Evolutionary conservation across 106 monocot species (phyloP).

Genomic region (Cymbidium sinense): DNA sequence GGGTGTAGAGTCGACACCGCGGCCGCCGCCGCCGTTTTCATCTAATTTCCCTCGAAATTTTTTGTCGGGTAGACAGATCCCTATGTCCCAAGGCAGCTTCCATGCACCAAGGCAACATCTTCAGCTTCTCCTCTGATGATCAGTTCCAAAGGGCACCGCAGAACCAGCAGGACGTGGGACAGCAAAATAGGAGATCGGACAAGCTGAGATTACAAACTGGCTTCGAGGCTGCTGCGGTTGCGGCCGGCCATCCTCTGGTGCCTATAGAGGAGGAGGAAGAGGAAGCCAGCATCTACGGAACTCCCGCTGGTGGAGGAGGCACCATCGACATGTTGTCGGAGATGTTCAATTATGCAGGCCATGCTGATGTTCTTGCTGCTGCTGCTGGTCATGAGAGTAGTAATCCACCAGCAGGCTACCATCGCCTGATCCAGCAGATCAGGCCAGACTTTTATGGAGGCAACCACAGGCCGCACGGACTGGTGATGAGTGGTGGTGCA

Average conservation of each 20-base stretch:
- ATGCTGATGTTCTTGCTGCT: constrained; percentile 56
- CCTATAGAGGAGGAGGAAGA: background rate
- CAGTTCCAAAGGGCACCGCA: constrained; percentile 12
- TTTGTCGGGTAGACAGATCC: background rate
- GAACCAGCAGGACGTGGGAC: constrained; percentile 3
- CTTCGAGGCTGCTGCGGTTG: constrained; percentile 13
- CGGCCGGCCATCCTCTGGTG: constrained; percentile 19
- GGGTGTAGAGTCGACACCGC: too few relatives aligned
- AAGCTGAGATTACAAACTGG: constrained; percentile 60
- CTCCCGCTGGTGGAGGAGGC: constrained; percentile 1
- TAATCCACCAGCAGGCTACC: constrained; percentile 28
- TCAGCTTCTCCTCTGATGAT: constrained; percentile 49
- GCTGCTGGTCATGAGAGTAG: background rate
- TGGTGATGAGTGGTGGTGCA: background rate
- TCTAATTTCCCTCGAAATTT: background rate
- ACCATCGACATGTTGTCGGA: constrained; percentile 61
- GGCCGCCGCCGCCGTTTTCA: background rate
- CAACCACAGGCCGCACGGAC: too few relatives aligned
- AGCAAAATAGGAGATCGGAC: constrained; percentile 50
- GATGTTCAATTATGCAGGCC: constrained; percentile 65
- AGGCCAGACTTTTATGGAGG: constrained; percentile 16
- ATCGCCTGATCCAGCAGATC: constrained; percentile 3
- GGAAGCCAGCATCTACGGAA: constrained; percentile 15
- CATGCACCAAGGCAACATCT: constrained; percentile 63
- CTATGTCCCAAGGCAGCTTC: constrained; percentile 89